Percentiles rank a stretch among this genome's conserved stretches.
These are phyloP conservation scores for Amanita polypyramis DNA, from an alignment of 768 basidiomycete genomes.

Conservation along the genomic window DNA sequence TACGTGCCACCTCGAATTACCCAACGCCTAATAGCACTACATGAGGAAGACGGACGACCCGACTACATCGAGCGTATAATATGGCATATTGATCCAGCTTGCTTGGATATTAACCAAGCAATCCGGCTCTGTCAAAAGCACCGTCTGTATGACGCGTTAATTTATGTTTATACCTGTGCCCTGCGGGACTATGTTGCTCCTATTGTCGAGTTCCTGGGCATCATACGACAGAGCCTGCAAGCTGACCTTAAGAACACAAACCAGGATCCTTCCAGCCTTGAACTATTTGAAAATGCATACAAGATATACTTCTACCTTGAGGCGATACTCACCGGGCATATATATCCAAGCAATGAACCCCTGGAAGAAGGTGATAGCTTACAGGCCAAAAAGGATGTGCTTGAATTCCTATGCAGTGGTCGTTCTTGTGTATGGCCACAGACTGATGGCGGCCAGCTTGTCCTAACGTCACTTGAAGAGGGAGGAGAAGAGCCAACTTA, in stretches of 20 bases:
- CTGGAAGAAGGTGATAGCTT: conserved; percentile 54
- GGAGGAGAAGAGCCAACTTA: conserved; percentile 76
- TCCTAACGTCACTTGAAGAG: conserved; percentile 69
- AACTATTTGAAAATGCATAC: conserved; percentile 52
- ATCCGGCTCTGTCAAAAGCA: conserved; percentile 77
- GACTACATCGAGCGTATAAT: conserved; percentile 82
- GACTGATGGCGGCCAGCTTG: conserved; percentile 52
- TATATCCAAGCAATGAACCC: conserved; percentile 77
- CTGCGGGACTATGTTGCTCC: conserved; percentile 85
- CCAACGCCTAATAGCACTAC: conserved; percentile 70
- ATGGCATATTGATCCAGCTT: conserved; percentile 90
- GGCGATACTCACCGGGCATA: conserved; percentile 67
- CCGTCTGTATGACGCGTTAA: conserved; percentile 84
- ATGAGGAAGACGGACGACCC: conserved; percentile 59
- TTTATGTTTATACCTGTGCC: conserved; percentile 88
- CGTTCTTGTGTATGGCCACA: conserved; percentile 68
- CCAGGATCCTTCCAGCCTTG: conserved; percentile 20
- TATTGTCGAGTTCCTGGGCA: conserved; percentile 69
- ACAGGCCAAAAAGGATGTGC: conserved; percentile 64
- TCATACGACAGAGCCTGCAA: conserved; percentile 55
- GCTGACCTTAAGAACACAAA: conserved; percentile 11
- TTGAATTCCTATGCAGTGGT: conserved; percentile 78
- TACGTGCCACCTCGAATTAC: conserved; percentile 81
- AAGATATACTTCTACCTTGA: conserved; percentile 88
- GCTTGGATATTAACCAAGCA: conserved; percentile 89